phyloP scores from a whole-genome alignment of 2,329 filamentous ascomycete genomes.

The Penicillium brevicompactum region DNA sequence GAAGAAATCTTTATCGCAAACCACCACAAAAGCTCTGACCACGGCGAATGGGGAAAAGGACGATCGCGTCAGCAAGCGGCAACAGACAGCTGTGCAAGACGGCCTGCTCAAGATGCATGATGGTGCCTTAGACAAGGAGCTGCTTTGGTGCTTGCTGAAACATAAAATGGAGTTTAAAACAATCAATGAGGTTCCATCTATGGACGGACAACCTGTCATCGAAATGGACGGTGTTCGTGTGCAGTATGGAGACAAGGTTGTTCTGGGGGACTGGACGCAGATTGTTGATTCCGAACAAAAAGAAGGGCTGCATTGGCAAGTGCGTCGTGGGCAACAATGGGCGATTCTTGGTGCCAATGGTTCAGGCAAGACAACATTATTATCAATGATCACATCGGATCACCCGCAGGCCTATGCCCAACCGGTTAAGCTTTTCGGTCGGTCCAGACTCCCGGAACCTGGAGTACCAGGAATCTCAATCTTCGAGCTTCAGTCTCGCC shows the following conservation, averaged over 20 bases:
- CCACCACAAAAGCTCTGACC: too few relatives aligned
- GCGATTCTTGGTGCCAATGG: conserved; percentile 91
- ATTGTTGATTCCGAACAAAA: conserved; percentile 51
- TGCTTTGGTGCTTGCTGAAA: conserved; percentile 26
- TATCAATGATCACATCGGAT: conserved; percentile 91
- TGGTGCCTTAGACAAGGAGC: conserved; percentile 26
- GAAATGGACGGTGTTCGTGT: conserved; percentile 87
- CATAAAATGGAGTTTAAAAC: neutral
- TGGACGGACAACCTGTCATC: conserved; percentile 69
- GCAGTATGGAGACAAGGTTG: conserved; percentile 74
- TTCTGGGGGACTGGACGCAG: conserved; percentile 79
- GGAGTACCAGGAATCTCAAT: conserved; percentile 77
- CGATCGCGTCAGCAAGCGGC: too few relatives aligned
- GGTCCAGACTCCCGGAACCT: conserved; percentile 73
- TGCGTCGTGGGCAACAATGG: conserved; percentile 83
- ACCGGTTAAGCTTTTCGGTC: conserved; percentile 83
- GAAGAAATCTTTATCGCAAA: too few relatives aligned
- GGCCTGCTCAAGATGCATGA: conserved; percentile 18
- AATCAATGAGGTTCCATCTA: neutral
- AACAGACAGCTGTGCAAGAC: neutral
- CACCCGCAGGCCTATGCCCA: conserved; percentile 92
- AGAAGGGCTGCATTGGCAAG: conserved; percentile 77
- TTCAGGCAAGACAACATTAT: conserved; percentile 91
- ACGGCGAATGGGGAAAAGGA: too few relatives aligned
- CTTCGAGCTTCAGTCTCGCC: conserved; percentile 86